These are phyloP conservation scores for Sporormia fimetaria DNA, from an alignment of 495 filamentous ascomycete species.

Conservation along the genomic window DNA sequence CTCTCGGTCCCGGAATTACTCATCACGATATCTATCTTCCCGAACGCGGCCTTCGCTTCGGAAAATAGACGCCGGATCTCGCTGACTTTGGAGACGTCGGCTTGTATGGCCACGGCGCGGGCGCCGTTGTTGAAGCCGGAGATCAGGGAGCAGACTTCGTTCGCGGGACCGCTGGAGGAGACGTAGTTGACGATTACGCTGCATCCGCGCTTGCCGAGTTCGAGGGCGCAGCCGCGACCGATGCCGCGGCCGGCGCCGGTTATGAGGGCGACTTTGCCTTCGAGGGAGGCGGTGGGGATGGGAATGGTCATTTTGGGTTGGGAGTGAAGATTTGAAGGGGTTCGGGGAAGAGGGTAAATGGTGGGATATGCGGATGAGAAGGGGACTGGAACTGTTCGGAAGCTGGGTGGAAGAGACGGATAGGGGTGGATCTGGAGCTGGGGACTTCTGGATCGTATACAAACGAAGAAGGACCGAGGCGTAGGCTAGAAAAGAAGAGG, in stretches of 20 bases:
- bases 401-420: neutral
- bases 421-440: neutral
- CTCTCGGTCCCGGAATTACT: constrained; percentile 56
- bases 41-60: constrained; percentile 54
- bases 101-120: constrained; percentile 51
- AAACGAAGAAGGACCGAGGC: too few species aligned
- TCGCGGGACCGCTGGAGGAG: constrained; percentile 47
- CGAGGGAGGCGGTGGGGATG: constrained; percentile 36
- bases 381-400: neutral
- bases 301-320: constrained; percentile 23
- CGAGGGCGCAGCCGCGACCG: constrained; percentile 62
- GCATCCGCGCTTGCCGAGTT: constrained; percentile 61
- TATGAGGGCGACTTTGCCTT: constrained; percentile 61
- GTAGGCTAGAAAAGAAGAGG: too few species aligned
- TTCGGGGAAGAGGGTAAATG: neutral
- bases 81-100: constrained; percentile 56
- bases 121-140: constrained; percentile 47
- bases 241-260: constrained; percentile 49
- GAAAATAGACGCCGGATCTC: constrained; percentile 54
- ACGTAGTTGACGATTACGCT: constrained; percentile 71
- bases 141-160: constrained; percentile 53
- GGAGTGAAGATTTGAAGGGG: neutral
- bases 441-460: too few species aligned
- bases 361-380: neutral
- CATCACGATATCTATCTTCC: constrained; percentile 64